A percentile compares a stretch with the other conserved stretches of the same genome.
phyloP scores from a whole-genome alignment of 176 grass and related monocot species.

The Musa acuminata region DNA sequence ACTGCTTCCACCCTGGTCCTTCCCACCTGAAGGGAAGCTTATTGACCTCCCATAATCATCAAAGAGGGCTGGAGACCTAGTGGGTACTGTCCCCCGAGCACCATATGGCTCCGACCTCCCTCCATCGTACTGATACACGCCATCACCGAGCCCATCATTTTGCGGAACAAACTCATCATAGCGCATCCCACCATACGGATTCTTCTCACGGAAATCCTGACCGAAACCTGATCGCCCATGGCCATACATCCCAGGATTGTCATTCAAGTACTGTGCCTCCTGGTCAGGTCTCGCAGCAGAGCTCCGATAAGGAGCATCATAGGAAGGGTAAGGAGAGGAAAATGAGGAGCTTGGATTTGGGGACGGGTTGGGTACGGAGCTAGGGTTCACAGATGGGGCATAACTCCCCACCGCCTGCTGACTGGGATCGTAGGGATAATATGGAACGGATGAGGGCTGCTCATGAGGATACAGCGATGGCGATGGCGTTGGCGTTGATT shows the following conservation, averaged over 20 bases:
- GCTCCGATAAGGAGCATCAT: conserved; percentile 30
- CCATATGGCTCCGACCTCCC: conserved; percentile 62
- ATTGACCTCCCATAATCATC: conserved; percentile 96
- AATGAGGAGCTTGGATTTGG: conserved; percentile 3
- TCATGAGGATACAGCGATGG: conserved; percentile 44
- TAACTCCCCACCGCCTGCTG: conserved; percentile 12
- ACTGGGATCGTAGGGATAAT: conserved; percentile 18
- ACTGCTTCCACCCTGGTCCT: conserved; percentile 30
- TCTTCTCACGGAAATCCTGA: conserved; percentile 39
- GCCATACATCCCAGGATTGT: conserved; percentile 23
- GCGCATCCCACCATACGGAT: conserved; percentile 10
- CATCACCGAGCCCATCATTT: conserved; percentile 43
- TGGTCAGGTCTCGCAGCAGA: conserved; percentile 7
- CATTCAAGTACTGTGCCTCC: neutral
- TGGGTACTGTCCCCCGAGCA: conserved; percentile 55
- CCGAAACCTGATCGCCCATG: conserved; percentile 31
- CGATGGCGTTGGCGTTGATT: neutral
- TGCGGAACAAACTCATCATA: conserved; percentile 18
- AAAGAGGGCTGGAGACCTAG: conserved; percentile 56
- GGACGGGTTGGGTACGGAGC: conserved; percentile 3
- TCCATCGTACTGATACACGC: conserved; percentile 71
- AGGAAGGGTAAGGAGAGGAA: conserved; percentile 52
- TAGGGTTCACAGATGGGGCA: conserved; percentile 16
- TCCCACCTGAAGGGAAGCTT: conserved; percentile 33
- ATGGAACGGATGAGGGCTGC: conserved; percentile 32